Conservation (phyloP, 805 yeast species). For the Candida koratica region DNA sequence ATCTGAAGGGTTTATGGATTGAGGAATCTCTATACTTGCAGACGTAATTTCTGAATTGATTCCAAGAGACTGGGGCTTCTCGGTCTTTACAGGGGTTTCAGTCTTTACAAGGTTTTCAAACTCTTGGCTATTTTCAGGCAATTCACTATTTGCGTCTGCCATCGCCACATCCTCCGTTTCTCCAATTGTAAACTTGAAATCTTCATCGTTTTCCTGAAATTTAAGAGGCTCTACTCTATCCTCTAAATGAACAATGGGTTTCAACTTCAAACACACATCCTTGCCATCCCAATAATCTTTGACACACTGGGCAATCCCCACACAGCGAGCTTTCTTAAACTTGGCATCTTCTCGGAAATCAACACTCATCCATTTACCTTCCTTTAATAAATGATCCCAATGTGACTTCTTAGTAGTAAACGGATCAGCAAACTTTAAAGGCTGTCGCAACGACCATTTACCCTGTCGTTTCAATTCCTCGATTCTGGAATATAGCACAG, state of each 20-base stretch:
- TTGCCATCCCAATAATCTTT: constrained; percentile 79
- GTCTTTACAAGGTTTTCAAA: constrained; percentile 1
- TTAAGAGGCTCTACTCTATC: constrained; percentile 6
- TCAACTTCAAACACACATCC: constrained; percentile 50
- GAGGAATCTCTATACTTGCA: background rate
- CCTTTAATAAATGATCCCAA: constrained; percentile 71
- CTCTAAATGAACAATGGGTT: constrained; percentile 32
- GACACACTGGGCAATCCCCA: constrained; percentile 66
- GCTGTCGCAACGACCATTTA: constrained; percentile 90
- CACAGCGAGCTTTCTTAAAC: constrained; percentile 66
- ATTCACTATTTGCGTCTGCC: constrained; percentile 2
- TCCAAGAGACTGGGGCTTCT: background rate
- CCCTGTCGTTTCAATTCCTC: constrained; percentile 86
- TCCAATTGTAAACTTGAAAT: constrained; percentile 5
- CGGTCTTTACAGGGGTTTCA: background rate
- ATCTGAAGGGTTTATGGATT: constrained; percentile 3
- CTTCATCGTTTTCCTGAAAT: constrained; percentile 1
- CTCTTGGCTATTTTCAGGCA: constrained; percentile 5
- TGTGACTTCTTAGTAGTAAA: constrained; percentile 46
- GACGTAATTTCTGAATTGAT: background rate
- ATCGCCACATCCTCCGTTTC: constrained; percentile 1
- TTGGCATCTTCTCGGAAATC: constrained; percentile 72
- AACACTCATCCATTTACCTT: constrained; percentile 78
- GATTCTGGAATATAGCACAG: constrained; percentile 83
- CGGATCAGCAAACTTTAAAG: constrained; percentile 68